phyloP scores from a whole-genome alignment of 352 stramenopile species.

The Phytophthora sansomeana region DNA sequence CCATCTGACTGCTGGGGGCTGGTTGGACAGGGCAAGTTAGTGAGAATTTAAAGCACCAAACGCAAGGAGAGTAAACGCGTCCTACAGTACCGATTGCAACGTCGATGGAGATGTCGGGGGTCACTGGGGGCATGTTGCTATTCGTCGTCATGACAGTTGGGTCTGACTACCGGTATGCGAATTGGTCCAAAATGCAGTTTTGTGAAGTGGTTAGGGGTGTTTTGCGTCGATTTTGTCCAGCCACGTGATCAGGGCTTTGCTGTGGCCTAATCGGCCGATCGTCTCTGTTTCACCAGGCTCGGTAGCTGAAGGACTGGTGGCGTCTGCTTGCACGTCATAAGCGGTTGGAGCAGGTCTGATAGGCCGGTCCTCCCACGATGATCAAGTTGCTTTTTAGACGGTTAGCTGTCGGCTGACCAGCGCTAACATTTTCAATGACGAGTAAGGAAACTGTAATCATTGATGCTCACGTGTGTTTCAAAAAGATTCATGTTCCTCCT shows the following conservation, averaged over 20 bases:
- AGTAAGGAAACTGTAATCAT: neutral
- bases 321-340: too few species aligned
- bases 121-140: neutral
- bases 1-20: constrained; percentile 10
- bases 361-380: too few species aligned
- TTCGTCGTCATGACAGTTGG: constrained; percentile 8
- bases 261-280: too few species aligned
- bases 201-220: neutral
- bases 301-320: too few species aligned
- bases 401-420: too few species aligned
- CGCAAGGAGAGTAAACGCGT: neutral
- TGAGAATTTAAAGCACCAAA: neutral
- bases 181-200: neutral
- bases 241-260: too few species aligned
- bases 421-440: too few species aligned
- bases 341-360: too few species aligned
- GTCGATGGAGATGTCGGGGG: neutral
- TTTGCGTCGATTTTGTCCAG: too few species aligned
- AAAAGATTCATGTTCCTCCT: constrained; percentile 11
- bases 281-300: too few species aligned
- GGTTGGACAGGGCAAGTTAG: constrained; percentile 2
- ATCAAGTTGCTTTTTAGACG: too few species aligned
- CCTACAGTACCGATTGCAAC: neutral
- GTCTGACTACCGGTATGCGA: too few species aligned
- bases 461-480: neutral